A percentile compares a stretch with the other conserved stretches of the same genome.
Conservation (phyloP, 2,329 filamentous ascomycete genomes). For the Leptographium wingfieldii region DNA sequence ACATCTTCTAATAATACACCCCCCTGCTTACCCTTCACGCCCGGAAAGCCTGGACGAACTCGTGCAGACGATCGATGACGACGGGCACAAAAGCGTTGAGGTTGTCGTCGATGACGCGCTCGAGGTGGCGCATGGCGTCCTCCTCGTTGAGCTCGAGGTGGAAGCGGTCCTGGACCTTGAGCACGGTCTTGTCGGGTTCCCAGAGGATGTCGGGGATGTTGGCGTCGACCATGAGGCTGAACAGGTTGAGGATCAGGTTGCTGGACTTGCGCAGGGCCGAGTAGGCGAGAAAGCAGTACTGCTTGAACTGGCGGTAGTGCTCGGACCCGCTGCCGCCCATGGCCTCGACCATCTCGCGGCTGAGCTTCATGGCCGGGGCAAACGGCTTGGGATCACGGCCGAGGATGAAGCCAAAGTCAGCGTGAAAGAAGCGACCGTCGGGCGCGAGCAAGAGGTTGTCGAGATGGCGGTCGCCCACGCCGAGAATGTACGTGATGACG, state of each 20-base stretch:
- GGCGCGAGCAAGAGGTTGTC: conserved; percentile 89
- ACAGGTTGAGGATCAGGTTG: conserved; percentile 86
- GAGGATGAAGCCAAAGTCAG: conserved; percentile 96
- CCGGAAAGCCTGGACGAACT: conserved; percentile 82
- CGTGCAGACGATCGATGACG: conserved; percentile 89
- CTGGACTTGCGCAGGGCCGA: conserved; percentile 79
- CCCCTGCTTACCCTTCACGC: conserved; percentile 28
- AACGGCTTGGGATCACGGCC: conserved; percentile 96
- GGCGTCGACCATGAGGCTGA: conserved; percentile 93
- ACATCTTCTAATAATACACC: background rate
- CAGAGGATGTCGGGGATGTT: conserved; percentile 92
- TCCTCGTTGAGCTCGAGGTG: conserved; percentile 85
- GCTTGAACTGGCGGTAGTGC: conserved; percentile 80
- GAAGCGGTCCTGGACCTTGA: conserved; percentile 91
- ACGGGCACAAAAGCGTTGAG: conserved; percentile 82
- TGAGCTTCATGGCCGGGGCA: conserved; percentile 91
- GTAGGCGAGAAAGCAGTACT: conserved; percentile 93
- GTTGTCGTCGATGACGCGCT: conserved; percentile 81
- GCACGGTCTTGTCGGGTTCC: conserved; percentile 83
- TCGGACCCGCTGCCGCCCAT: conserved; percentile 80
- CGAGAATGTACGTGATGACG: conserved; percentile 94
- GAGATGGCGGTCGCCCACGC: conserved; percentile 88
- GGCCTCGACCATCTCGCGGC: conserved; percentile 95
- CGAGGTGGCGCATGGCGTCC: conserved; percentile 79
- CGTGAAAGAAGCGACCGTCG: conserved; percentile 92